Conservation (phyloP, 2,329 filamentous ascomycete species). For the Gaeumannomyces tritici region DNA sequence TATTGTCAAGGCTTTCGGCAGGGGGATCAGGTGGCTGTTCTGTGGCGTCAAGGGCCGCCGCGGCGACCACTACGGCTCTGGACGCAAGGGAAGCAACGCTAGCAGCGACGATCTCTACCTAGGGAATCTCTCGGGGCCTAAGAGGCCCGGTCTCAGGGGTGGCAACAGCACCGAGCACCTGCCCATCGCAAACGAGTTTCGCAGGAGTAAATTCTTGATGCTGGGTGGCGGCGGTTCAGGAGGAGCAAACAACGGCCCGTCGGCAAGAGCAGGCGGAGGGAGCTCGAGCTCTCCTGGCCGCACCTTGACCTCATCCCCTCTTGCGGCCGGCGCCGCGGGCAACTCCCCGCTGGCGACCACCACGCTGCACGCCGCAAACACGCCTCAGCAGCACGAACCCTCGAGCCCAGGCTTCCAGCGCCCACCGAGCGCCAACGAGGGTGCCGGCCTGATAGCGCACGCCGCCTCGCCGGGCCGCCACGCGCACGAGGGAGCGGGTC, state of each 20-base stretch:
- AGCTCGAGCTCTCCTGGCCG: no score
- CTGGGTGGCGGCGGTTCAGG: conserved; percentile 4
- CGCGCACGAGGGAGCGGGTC: conserved; percentile 14
- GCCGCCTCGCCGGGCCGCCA: conserved; percentile 18
- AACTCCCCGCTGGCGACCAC: not conserved
- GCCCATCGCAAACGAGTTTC: conserved; percentile 28
- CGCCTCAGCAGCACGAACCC: not conserved
- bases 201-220: conserved; percentile 17
- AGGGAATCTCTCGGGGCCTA: conserved; percentile 10
- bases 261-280: not conserved
- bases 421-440: conserved; percentile 11
- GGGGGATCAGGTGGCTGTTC: conserved; percentile 73
- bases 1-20: conserved; percentile 67
- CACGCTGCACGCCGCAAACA: conserved; percentile 5
- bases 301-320: not conserved
- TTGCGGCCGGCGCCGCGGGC: not conserved
- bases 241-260: not conserved
- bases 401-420: conserved; percentile 7
- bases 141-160: conserved; percentile 7
- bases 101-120: conserved; percentile 5
- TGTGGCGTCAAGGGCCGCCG: conserved; percentile 55
- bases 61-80: conserved; percentile 35
- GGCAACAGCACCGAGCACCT: conserved; percentile 27
- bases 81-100: conserved; percentile 10
- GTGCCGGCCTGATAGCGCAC: conserved; percentile 21